Base-by-base conservation (phyloP, 108 stramenopile genomes). In the Cyclostephanos tholiformis region DNA sequence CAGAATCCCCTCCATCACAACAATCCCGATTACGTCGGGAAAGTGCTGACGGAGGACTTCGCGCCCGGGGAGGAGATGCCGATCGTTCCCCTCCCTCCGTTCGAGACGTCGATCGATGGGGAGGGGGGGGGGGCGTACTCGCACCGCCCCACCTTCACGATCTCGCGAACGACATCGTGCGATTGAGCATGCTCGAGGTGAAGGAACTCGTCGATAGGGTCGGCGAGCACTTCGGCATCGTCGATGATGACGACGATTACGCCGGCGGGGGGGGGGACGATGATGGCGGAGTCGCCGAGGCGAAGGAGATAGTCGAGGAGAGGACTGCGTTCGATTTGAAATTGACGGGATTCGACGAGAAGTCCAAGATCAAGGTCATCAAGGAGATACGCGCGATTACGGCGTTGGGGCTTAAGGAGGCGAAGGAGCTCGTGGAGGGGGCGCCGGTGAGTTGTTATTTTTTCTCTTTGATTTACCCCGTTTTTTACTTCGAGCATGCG, bases 281-380 rank as follows among this genome's bases (percentile, higher is more conserved):
- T 8, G 82, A 35, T 10, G 80, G 22, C 4, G 82, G 51, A 6
- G 88, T 67, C 7, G 89, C 27, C 8, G 89, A 55, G 11, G 92
- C 20, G 11, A 88, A 64, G 13, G 85, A 58, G 25, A 84, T 25
- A 2, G 81, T 53, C 61, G 87, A 65, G 79, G 91, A 84, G 57
- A 93, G 94, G 80, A 91, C 88, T 13, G 63, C 69, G 32, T 96
- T 96, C 68, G 92, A 95, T 84, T 65, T 98, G 64, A 97, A 95
- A 70, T 72, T 98, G 17, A 69, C 71, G 51, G 87, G 88, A 14
- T 97, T 96, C 74, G 97, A 98, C 77, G 94, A 90, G 67, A 96
- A 94, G 85, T 44, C 86, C 51, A 95, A 95, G 79, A 94, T 96
- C 52, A 96, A 96, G 83, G 88, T 96, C 56, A 96, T 96, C 66